A percentile compares a stretch with the other conserved stretches of the same genome.
These are phyloP conservation scores for Chenopodium formosanum DNA, from an alignment of 148 eudicot species.

Conservation along the genomic window DNA sequence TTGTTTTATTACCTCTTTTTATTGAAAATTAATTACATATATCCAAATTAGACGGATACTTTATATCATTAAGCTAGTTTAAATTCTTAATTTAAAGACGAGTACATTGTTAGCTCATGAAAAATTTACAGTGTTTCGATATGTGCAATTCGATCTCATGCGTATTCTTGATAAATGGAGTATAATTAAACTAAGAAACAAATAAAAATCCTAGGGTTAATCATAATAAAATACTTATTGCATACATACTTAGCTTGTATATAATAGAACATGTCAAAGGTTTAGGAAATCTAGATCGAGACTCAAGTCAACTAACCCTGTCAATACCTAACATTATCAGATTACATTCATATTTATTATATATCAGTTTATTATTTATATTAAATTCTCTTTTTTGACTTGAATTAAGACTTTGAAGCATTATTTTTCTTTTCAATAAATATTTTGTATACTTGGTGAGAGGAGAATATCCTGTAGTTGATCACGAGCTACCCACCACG, in stretches of 20 bases:
- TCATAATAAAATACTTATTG: no score
- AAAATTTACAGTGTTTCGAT: no score
- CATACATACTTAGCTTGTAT: neutral
- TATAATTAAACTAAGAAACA: no score
- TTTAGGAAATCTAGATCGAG: slow-evolving; percentile 18
- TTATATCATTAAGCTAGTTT: no score
- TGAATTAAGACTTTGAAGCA: neutral
- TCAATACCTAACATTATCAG: slow-evolving; percentile 28
- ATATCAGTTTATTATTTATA: neutral
- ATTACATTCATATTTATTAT: neutral
- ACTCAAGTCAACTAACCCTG: slow-evolving; percentile 39
- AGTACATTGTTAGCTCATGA: no score
- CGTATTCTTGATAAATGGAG: no score
- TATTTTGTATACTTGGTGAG: neutral
- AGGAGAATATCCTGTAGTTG: neutral
- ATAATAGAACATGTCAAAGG: neutral
- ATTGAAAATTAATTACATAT: no score
- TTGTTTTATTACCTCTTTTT: no score
- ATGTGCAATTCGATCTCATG: no score
- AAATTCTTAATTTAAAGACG: no score
- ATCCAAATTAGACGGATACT: no score
- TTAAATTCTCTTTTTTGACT: slow-evolving; percentile 4
- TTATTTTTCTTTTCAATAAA: neutral
- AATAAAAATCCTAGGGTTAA: no score
- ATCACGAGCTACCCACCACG: slow-evolving; percentile 4